Evolutionary conservation across 805 yeast genomes (phyloP).

Genomic region (Zygosaccharomyces siamensis): DNA sequence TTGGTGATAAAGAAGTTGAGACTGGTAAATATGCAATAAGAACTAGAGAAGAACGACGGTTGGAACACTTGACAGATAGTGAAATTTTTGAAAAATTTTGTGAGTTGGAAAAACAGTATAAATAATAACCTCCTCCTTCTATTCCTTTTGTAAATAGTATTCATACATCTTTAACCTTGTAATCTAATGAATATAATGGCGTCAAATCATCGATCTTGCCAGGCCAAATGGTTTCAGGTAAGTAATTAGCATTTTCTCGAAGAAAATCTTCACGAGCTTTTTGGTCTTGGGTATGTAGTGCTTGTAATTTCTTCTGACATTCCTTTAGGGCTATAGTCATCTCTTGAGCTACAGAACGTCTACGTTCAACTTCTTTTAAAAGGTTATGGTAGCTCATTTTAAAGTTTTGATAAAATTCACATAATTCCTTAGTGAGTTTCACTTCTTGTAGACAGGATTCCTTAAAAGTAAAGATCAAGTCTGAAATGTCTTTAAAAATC

Average conservation of each 20-base stretch:
- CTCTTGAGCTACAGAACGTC: constrained; percentile 40
- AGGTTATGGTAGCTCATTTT: constrained; percentile 48
- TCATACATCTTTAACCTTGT: constrained; percentile 18
- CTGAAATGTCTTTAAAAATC: constrained; percentile 30
- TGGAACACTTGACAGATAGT: constrained; percentile 42
- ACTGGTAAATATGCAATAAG: constrained; percentile 59
- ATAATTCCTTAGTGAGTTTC: constrained; percentile 33
- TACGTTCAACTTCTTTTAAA: constrained; percentile 48
- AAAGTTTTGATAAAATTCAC: constrained; percentile 49
- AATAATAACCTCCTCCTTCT: constrained; percentile 26
- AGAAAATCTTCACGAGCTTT: constrained; percentile 42
- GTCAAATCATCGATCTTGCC: constrained; percentile 36
- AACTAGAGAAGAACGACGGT: constrained; percentile 45
- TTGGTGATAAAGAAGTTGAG: constrained; percentile 81
- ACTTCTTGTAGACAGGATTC: constrained; percentile 28
- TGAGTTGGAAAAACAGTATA: constrained; percentile 46
- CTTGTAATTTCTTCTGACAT: constrained; percentile 39
- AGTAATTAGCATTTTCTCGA: constrained; percentile 45
- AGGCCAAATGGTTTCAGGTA: constrained; percentile 54
- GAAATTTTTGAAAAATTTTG: constrained; percentile 52
- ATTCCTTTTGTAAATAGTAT: constrained; percentile 8
- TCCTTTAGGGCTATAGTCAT: constrained; percentile 40
- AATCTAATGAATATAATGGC: constrained; percentile 28
- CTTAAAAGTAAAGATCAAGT: constrained; percentile 34
- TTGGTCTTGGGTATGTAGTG: constrained; percentile 43